Base-by-base conservation (phyloP, 2,329 filamentous ascomycete genomes). In the Colletotrichum tamarilloi region DNA sequence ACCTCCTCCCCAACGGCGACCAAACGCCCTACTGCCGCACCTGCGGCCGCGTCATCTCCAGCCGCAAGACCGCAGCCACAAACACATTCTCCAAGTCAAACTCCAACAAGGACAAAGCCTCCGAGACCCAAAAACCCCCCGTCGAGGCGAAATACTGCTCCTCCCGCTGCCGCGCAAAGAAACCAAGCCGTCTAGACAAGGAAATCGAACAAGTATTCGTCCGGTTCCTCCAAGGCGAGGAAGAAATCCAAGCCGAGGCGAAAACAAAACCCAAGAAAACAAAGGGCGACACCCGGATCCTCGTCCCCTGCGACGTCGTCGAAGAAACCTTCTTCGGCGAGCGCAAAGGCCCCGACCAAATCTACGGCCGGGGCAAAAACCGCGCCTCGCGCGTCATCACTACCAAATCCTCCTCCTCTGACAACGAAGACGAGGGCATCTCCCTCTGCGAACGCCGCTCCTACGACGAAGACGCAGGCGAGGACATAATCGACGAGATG, bases 21-120 rank as follows among this genome's bases (percentile, higher is more conserved):
- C 78, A 82, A 30, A 86, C 86, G 0, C 85, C 86, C 1, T 91
- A 91, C 78, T 91, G 89, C 75, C 85, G 86, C 73, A 86, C 86
- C 14, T 92, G 89, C 75, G 89, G 90, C 1, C 83, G 89, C 53
- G 84, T 89, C 2, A 90, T 90, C 52, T 85, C 86, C 75, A 78
- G 77, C 7, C 78, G 80, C 32, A 80, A 77, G 58, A 76, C 80
- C 55, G 79, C 77, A 22, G 76, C 79, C 1, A 75, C 76, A 4
- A 76, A 26, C 26, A 26, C 42, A 1, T n/a, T 19, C 19, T 46
- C 42, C 19, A 46, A 46, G 19, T 46, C 14, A 32, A 32, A 4
- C 35, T 42, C 14, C 14, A 42, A 38, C 14, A 38, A 38, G 9
- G 42, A 38, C 35, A 38, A 38, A 16, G 42, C 4, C 16, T 9